Evolutionary conservation across 345 rosid species (phyloP).

Genomic region (Brassica napus): DNA sequence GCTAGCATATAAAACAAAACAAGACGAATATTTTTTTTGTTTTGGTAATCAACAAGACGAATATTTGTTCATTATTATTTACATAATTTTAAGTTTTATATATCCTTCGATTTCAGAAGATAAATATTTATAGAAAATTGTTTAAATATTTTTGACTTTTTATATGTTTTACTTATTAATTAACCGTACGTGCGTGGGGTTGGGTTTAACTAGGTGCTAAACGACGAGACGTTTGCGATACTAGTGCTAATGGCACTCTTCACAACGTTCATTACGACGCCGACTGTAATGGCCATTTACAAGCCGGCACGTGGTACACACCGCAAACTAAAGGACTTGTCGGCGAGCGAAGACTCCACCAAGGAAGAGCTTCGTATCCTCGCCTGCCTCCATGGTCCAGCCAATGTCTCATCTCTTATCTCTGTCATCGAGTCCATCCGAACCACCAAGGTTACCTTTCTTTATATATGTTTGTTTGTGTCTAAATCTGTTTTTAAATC

Average conservation of each 20-base stretch:
- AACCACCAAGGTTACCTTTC: slow-evolving; percentile 48
- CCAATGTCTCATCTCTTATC: slow-evolving; percentile 66
- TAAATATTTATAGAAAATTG: not conserved
- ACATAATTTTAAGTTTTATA: not conserved
- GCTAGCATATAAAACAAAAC: not conserved
- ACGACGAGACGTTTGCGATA: slow-evolving; percentile 75
- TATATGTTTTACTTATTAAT: not conserved
- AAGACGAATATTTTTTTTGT: not conserved
- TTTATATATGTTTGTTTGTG: not conserved
- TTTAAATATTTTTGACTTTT: not conserved
- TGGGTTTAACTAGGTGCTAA: slow-evolving; percentile 57
- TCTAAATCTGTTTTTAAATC: not conserved
- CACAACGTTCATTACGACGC: slow-evolving; percentile 89
- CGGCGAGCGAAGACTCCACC: slow-evolving; percentile 38
- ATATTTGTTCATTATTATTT: too few relatives aligned
- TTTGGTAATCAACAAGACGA: too few relatives aligned
- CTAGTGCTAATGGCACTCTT: slow-evolving; percentile 83
- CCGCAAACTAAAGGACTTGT: slow-evolving; percentile 56
- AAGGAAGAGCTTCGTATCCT: slow-evolving; percentile 62
- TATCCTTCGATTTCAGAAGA: not conserved
- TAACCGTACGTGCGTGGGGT: slow-evolving; percentile 6
- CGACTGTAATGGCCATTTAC: slow-evolving; percentile 70
- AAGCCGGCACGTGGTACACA: slow-evolving; percentile 58
- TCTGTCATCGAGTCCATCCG: slow-evolving; percentile 64
- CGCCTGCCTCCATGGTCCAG: slow-evolving; percentile 69